These are phyloP conservation scores for Geosmithia flava DNA, from an alignment of 2,329 filamentous ascomycete genomes.

Conservation along the genomic window DNA sequence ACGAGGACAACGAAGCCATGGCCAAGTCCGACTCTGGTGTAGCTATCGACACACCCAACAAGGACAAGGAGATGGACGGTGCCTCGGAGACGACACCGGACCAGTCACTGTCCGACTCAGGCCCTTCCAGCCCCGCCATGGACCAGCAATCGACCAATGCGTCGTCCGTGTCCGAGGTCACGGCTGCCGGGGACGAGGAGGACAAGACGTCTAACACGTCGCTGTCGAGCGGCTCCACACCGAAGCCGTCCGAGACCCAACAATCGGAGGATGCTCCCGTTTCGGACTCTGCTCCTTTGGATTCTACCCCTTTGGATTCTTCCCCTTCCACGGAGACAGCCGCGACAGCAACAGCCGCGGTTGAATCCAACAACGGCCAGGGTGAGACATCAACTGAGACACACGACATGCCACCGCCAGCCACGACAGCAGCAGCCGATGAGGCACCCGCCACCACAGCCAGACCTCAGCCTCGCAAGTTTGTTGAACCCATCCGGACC, in stretches of 20 bases:
- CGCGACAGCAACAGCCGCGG: too few relatives aligned
- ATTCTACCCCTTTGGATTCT: too few relatives aligned
- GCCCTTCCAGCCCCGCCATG: constrained; percentile 41
- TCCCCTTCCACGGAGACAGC: neutral
- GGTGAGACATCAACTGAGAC: neutral
- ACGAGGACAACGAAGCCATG: constrained; percentile 16
- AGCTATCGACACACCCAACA: constrained; percentile 30
- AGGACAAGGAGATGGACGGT: constrained; percentile 29
- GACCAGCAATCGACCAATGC: constrained; percentile 47
- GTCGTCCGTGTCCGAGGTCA: constrained; percentile 51
- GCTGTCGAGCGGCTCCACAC: neutral
- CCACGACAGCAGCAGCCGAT: too few relatives aligned
- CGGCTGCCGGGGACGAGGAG: constrained; percentile 20
- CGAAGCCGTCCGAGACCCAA: too few relatives aligned
- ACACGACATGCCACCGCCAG: neutral
- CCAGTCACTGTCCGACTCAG: constrained; percentile 40
- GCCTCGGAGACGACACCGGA: constrained; percentile 34
- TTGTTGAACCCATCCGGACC: constrained; percentile 44
- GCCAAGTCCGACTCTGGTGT: constrained; percentile 43
- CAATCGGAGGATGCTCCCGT: too few relatives aligned
- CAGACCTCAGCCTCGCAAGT: constrained; percentile 7
- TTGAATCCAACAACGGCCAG: too few relatives aligned
- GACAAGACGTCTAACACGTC: neutral
- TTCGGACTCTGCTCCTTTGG: too few relatives aligned
- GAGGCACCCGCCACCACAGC: constrained; percentile 8